These are phyloP conservation scores for Penicillium sclerotiorum DNA, from an alignment of 2,329 filamentous ascomycete species.

Conservation along the genomic window DNA sequence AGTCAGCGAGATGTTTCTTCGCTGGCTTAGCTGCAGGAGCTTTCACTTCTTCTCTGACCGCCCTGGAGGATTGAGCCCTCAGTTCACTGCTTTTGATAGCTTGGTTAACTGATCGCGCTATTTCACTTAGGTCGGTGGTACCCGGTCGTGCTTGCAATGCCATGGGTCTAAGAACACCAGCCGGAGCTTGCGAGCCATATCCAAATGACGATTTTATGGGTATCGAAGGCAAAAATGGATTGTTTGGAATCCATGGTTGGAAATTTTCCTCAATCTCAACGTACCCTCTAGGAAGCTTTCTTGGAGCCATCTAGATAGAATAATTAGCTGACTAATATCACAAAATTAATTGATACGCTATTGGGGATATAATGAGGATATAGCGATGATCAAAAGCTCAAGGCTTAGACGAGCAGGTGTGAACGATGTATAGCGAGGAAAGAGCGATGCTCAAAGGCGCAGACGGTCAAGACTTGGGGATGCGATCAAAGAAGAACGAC, in stretches of 20 bases:
- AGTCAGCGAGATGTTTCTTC: background rate
- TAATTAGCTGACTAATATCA: background rate
- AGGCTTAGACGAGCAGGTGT: too few relatives aligned
- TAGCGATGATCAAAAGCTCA: background rate
- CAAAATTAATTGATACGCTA: background rate
- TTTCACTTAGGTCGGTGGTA: constrained; percentile 1
- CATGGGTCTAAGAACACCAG: background rate
- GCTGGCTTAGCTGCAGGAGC: too few relatives aligned
- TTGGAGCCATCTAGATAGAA: background rate
- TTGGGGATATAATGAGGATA: background rate
- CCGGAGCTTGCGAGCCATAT: constrained; percentile 1
- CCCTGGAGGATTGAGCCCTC: background rate
- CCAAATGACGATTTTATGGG: constrained; percentile 3
- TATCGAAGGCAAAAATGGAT: background rate
- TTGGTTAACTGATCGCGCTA: constrained; percentile 1
- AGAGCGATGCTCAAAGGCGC: too few relatives aligned
- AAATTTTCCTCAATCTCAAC: constrained; percentile 1
- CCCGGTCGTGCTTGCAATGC: constrained; percentile 1
- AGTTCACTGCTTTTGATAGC: constrained; percentile 4
- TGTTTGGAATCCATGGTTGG: background rate
- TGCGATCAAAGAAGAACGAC: background rate
- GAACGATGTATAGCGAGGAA: too few relatives aligned
- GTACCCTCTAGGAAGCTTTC: constrained; percentile 1
- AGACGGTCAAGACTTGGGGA: background rate
- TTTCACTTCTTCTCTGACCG: background rate